Base-by-base conservation (phyloP, 2,329 filamentous ascomycete genomes). In the Arachnopeziza araneosa region DNA sequence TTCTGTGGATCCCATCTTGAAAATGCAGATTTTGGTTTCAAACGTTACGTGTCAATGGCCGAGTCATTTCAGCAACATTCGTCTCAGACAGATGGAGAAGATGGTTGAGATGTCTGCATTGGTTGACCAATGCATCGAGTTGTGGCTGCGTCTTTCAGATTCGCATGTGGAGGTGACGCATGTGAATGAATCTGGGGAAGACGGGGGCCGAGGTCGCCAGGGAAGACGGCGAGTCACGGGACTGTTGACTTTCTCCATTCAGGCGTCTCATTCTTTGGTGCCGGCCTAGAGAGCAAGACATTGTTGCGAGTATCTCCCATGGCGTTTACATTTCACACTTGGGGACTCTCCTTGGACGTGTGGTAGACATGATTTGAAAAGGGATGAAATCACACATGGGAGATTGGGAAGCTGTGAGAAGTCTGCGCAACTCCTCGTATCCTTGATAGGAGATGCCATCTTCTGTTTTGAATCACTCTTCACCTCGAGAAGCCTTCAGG, bases 181-280 rank as follows among this genome's bases (percentile, higher is more conserved):
- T 44, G 36, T 44, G 36, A 44, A 44, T 44, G 36, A 44, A 44
- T 57, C 55, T 56, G 55, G 55, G 55, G 55, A 52, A 57, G n/a
- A n/a, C 44, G 23, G 26, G 26, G 22, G 50, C 56, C 56, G 56
- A 58, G 56, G 52, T 54, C 32, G 24, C 52, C 26, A 54, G 32
- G 55, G 30, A 44, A 24, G 26, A 24, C 26, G 26, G n/a, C 10
- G 30, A 30, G 51, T 44, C 36, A 44, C 36, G 36, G 36, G 36
- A 44, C 36, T 44, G 36, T 8, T 44, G 36, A 44, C 2, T 19
- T 44, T 44, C 36, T 44, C 26, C 26, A 30, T 30, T n/a, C n/a
- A n/a, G n/a, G n/a, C n/a, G n/a, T n/a, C 4, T 30, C 26, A 5
- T 30, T 30, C 26, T 30, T 30, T 30, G 26, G 9, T 30, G 9